A percentile compares a stretch with the other conserved stretches of the same genome.
phyloP scores from a whole-genome alignment of 768 basidiomycete species.

The Obba rivulosa region DNA sequence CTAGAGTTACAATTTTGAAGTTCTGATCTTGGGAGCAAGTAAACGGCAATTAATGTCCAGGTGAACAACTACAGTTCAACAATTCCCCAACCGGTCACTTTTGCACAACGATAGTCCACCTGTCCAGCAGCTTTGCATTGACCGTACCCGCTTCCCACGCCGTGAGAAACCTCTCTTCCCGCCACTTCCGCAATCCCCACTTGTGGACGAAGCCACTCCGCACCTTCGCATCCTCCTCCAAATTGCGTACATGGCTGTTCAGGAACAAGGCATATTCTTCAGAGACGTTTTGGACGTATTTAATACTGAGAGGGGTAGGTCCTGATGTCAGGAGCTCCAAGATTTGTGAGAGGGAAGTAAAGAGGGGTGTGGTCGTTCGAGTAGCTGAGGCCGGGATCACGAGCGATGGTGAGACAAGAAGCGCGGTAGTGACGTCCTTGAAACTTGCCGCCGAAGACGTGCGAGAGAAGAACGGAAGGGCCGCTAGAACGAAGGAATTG shows the following conservation, averaged over 20 bases:
- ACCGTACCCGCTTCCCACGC: slow-evolving; percentile 21
- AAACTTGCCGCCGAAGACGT: not conserved
- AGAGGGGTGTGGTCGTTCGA: slow-evolving; percentile 13
- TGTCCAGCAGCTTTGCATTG: slow-evolving; percentile 12
- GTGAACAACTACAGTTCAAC: too few species aligned
- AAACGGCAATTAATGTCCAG: too few species aligned
- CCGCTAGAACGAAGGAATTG: slow-evolving; percentile 9
- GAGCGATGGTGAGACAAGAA: not conserved
- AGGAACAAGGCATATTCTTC: slow-evolving; percentile 15
- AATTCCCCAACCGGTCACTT: too few species aligned
- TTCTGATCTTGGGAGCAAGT: too few species aligned
- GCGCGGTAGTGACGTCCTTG: not conserved
- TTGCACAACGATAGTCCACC: slow-evolving; percentile 18
- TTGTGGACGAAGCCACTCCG: slow-evolving; percentile 10
- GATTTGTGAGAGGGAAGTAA: slow-evolving; percentile 10
- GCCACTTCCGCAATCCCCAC: slow-evolving; percentile 18
- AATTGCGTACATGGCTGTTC: slow-evolving; percentile 9
- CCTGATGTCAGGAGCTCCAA: slow-evolving; percentile 16
- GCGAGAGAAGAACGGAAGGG: slow-evolving; percentile 19
- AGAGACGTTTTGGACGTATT: slow-evolving; percentile 20
- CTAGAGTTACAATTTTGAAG: too few species aligned
- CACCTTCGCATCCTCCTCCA: slow-evolving; percentile 11
- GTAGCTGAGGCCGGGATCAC: not conserved
- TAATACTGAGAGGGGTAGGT: slow-evolving; percentile 12
- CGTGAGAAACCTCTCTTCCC: slow-evolving; percentile 18